Evolutionary conservation across 352 stramenopile genomes (phyloP).

Genomic region (Globisporangium carolinianum): DNA sequence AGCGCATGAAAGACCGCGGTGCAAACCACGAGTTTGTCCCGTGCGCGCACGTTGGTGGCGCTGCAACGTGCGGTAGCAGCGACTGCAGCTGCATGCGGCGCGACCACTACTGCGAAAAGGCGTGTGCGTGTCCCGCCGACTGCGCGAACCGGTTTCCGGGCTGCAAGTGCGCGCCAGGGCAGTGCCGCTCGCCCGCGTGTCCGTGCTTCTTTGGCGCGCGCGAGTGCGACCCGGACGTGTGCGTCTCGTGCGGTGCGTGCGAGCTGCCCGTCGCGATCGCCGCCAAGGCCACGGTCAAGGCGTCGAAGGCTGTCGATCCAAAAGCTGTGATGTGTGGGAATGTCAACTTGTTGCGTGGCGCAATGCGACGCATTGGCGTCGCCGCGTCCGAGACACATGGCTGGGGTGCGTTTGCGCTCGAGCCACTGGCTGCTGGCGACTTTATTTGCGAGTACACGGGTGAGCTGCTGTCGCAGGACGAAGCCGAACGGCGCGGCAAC

Average conservation of each 20-base stretch:
- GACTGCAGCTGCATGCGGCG: constrained; percentile 76
- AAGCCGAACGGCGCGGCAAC: constrained; percentile 79
- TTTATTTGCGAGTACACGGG: constrained; percentile 89
- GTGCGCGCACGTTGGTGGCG: constrained; percentile 41
- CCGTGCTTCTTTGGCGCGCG: constrained; percentile 63
- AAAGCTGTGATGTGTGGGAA: constrained; percentile 32
- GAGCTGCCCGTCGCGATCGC: constrained; percentile 44
- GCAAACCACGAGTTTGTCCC: constrained; percentile 70
- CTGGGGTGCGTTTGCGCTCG: constrained; percentile 62
- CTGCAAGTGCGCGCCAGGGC: constrained; percentile 47
- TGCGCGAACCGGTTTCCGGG: constrained; percentile 74
- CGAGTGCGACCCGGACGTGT: constrained; percentile 71
- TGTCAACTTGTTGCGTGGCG: constrained; percentile 58
- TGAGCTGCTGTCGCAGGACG: constrained; percentile 87
- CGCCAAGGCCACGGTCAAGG: constrained; percentile 23
- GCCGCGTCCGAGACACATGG: constrained; percentile 59
- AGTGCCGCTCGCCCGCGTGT: constrained; percentile 53
- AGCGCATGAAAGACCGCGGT: constrained; percentile 78
- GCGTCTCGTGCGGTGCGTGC: constrained; percentile 51
- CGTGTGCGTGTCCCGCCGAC: constrained; percentile 53
- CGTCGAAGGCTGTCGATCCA: too few species aligned
- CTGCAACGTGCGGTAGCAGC: constrained; percentile 42
- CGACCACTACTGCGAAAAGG: constrained; percentile 74
- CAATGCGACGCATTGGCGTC: constrained; percentile 44
- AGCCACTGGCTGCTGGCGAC: constrained; percentile 44